phyloP scores from a whole-genome alignment of 306 rosid species.

The Alnus glutinosa region DNA sequence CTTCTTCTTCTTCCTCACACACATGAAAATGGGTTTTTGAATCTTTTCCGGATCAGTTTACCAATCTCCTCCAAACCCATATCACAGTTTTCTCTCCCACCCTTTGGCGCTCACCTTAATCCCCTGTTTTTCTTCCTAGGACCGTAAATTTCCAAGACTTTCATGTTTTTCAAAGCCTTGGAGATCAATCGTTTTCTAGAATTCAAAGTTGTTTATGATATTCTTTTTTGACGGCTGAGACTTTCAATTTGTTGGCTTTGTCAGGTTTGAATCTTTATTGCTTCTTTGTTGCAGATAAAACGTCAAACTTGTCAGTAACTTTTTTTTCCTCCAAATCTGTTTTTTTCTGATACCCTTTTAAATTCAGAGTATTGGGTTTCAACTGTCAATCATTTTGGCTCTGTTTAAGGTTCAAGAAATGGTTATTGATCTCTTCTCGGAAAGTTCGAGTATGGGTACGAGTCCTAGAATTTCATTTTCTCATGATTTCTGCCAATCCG shows the following conservation, averaged over 20 bases:
- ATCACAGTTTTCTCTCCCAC: background rate
- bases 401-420: background rate
- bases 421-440: background rate
- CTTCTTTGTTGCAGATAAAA: conserved; percentile 10
- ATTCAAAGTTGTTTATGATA: conserved; percentile 22
- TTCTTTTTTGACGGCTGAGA: conserved; percentile 10
- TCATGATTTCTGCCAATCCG: conserved; percentile 67
- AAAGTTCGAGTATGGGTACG: conserved; percentile 43
- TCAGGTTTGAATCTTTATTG: conserved; percentile 39
- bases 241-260: conserved; percentile 28
- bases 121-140: too few species aligned
- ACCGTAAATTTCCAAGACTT: background rate
- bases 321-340: background rate
- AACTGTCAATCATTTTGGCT: background rate
- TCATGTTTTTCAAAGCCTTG: background rate
- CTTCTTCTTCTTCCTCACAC: too few species aligned
- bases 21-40: background rate
- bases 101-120: background rate
- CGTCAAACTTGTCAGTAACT: background rate
- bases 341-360: background rate
- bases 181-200: background rate
- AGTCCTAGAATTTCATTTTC: conserved; percentile 90
- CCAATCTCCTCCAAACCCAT: background rate
- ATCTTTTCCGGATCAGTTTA: background rate
- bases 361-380: background rate